These are phyloP conservation scores for Erigeron canadensis DNA, from an alignment of 129 eudicot genomes.

Conservation along the genomic window DNA sequence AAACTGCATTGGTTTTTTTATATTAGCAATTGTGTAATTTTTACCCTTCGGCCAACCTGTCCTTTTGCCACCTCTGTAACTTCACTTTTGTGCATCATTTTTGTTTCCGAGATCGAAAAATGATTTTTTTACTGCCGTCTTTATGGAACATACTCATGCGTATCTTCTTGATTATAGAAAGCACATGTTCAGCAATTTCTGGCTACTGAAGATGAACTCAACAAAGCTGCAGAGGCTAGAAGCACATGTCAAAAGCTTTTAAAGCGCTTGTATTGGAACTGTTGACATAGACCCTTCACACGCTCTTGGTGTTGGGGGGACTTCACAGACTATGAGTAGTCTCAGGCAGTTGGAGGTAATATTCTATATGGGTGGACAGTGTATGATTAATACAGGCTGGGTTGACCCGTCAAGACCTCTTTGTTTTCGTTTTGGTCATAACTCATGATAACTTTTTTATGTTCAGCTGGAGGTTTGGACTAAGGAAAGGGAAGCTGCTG, in stretches of 20 bases:
- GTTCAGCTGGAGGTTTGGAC: constrained; percentile 91
- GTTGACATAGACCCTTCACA: constrained; percentile 62
- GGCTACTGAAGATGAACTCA: constrained; percentile 98
- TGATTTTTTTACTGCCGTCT: constrained; percentile 4
- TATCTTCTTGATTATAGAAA: constrained; percentile 53
- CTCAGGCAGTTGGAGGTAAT: constrained; percentile 95
- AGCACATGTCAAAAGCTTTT: constrained; percentile 67
- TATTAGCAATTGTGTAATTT: neutral
- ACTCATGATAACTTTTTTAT: neutral
- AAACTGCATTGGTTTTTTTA: neutral
- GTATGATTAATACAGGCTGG: neutral
- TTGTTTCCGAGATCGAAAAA: constrained; percentile 1
- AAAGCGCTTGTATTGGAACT: constrained; percentile 77
- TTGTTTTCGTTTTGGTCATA: neutral
- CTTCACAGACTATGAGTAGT: constrained; percentile 86
- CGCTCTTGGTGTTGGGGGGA: constrained; percentile 52
- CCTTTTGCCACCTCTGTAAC: neutral
- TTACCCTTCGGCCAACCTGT: neutral
- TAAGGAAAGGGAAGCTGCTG: constrained; percentile 96
- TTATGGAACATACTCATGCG: neutral
- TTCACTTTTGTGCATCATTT: neutral
- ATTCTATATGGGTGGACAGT: neutral
- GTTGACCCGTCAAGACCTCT: neutral
- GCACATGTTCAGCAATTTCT: constrained; percentile 98
- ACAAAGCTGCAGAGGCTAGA: constrained; percentile 96